Percentiles rank a stretch among this genome's conserved stretches.
phyloP scores from a whole-genome alignment of 768 basidiomycete genomes.

The Gymnopilus junonius region DNA sequence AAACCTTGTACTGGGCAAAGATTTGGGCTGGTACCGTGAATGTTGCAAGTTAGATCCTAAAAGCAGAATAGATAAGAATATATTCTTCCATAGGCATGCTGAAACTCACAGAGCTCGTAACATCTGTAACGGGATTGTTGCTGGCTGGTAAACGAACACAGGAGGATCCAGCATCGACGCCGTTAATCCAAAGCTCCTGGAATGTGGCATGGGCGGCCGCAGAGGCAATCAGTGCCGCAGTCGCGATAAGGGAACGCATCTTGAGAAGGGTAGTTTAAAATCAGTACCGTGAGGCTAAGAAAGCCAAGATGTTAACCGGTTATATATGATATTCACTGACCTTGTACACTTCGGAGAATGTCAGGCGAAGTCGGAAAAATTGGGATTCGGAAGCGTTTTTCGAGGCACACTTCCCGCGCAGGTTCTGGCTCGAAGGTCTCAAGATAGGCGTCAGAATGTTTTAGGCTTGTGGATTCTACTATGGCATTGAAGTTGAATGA shows the following conservation, averaged over 20 bases:
- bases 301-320: background rate
- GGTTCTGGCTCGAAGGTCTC: background rate
- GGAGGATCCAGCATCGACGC: constrained; percentile 48
- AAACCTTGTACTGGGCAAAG: constrained; percentile 48
- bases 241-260: constrained; percentile 37
- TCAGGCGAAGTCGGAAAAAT: constrained; percentile 3
- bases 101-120: constrained; percentile 33
- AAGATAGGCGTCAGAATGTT: background rate
- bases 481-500: background rate
- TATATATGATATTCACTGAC: background rate
- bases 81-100: too few relatives aligned
- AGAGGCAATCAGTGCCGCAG: constrained; percentile 40
- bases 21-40: constrained; percentile 34
- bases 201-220: constrained; percentile 57
- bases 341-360: background rate
- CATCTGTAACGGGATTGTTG: constrained; percentile 52
- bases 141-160: constrained; percentile 49
- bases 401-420: background rate
- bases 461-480: background rate
- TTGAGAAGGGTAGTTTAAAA: background rate
- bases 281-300: background rate
- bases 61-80: background rate
- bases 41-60: constrained; percentile 56
- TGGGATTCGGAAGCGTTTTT: background rate
- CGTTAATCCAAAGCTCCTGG: constrained; percentile 58